phyloP scores from a whole-genome alignment of 805 yeast species.

The Wickerhamomyces pijperi region DNA sequence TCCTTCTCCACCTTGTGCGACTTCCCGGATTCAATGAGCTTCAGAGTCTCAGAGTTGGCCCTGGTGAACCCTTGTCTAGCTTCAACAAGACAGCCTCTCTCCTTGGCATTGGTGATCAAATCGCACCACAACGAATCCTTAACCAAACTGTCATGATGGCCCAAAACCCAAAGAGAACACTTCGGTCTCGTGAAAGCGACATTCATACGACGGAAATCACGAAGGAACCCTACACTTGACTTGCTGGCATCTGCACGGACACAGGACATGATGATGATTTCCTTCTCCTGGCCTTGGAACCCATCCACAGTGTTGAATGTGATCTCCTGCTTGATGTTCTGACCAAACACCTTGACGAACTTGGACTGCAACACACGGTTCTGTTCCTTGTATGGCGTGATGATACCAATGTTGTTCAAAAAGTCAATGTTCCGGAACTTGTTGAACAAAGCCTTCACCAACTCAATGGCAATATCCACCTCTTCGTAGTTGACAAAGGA shows the following conservation, averaged over 20 bases:
- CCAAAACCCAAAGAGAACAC: constrained; percentile 86
- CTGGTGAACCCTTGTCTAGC: constrained; percentile 13
- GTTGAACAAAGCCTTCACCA: constrained; percentile 42
- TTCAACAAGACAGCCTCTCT: constrained; percentile 23
- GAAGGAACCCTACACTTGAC: constrained; percentile 71
- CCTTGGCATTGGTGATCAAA: constrained; percentile 53
- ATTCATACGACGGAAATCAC: constrained; percentile 90
- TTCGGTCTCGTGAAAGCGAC: constrained; percentile 94
- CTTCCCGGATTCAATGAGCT: neutral
- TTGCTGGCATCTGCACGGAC: constrained; percentile 70
- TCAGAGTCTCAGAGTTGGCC: neutral
- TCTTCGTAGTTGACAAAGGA: constrained; percentile 67
- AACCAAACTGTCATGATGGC: constrained; percentile 56
- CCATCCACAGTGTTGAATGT: constrained; percentile 96
- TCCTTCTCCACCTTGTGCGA: neutral
- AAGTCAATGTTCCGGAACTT: constrained; percentile 38
- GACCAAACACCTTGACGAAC: constrained; percentile 55
- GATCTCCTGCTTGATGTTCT: constrained; percentile 46
- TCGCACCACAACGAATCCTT: constrained; percentile 65
- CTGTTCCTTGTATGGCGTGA: constrained; percentile 93
- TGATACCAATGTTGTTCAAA: constrained; percentile 72
- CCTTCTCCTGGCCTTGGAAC: constrained; percentile 96
- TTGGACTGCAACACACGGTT: constrained; percentile 43
- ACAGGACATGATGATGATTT: constrained; percentile 86
- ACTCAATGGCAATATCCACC: constrained; percentile 60